Base-by-base conservation (phyloP, 805 yeast species). In the Suhomyces prunicola region DNA sequence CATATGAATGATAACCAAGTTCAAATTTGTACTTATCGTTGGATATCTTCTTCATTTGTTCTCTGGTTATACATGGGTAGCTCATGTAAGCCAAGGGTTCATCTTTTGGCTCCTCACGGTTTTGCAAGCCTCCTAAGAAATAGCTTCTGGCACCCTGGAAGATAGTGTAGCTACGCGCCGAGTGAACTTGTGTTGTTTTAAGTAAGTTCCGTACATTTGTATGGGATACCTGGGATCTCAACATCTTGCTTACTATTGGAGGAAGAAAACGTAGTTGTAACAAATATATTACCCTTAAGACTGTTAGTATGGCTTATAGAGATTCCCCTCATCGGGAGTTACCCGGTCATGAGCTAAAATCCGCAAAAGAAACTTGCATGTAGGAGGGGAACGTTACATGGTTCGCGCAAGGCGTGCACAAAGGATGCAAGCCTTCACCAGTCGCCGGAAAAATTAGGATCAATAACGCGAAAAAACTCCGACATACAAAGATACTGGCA, bases 1-100 rank as follows among this genome's bases (percentile, higher is more conserved):
- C 82, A 56, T 71, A 80, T 8, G 78, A 69, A 6, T 81, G 71
- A 60, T 75, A 75, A 3, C 73, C 71, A 52, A 72, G 74, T 5
- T 77, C 76, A 52, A 81, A 74, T 54, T 72, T 73, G 65, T 57
- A 78, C 51, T 66, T 65, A 52, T 76, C 80, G 48, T 62, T 67
- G n/a, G 72, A 54, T 26, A 74, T 66, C 47, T 64, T 61, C 42
- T 60, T 62, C 69, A 73, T 66, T 57, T 74, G 78, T 39, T 72
- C 78, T 48, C 57, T 57, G 10, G 80, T 75, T 24, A 75, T 61
- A 26, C 74, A 48, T 1, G 80, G 80, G 53, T 74, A 75, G 54
- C 68, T 65, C 45, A 75, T 73, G 55, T 69, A 75, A 0, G 79
- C 77, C 52, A 66, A 70, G 39, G 57, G 57, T 24, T 69, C 69